These are phyloP conservation scores for Helotiales sp. DNA, from an alignment of 2,329 filamentous ascomycete species.

Conservation along the genomic window DNA sequence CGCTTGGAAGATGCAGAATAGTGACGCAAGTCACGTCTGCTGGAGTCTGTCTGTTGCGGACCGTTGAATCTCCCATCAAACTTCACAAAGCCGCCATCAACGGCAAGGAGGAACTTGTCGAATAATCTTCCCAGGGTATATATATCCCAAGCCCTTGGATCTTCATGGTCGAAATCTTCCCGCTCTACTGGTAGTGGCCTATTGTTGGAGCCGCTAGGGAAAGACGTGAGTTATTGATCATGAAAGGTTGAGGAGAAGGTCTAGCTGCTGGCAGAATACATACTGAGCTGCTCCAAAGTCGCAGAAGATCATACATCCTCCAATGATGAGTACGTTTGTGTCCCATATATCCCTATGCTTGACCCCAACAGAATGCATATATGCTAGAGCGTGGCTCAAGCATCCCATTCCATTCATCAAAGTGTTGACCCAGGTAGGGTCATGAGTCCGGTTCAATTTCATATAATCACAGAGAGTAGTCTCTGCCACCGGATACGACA, in stretches of 20 bases:
- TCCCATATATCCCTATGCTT: background rate
- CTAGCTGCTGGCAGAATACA: background rate
- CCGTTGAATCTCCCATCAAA: background rate
- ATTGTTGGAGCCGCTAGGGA: no score
- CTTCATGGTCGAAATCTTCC: background rate
- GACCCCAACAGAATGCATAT: background rate
- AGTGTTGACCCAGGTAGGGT: background rate
- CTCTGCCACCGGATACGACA: background rate
- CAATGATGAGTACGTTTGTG: background rate
- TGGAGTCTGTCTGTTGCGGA: background rate
- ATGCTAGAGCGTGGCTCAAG: background rate
- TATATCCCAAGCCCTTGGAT: background rate
- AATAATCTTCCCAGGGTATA: background rate
- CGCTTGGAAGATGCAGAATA: background rate
- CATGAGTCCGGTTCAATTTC: background rate
- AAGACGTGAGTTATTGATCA: no score
- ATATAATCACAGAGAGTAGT: background rate
- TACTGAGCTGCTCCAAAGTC: background rate
- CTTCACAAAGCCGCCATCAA: background rate
- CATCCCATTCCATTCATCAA: background rate
- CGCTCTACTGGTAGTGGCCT: background rate
- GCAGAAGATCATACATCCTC: constrained; percentile 1
- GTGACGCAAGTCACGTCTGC: background rate
- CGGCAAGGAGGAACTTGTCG: background rate
- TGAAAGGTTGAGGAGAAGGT: no score